Evolutionary conservation across 1,284 basidiomycete species (phyloP).

Genomic region (Cerrena zonata): DNA sequence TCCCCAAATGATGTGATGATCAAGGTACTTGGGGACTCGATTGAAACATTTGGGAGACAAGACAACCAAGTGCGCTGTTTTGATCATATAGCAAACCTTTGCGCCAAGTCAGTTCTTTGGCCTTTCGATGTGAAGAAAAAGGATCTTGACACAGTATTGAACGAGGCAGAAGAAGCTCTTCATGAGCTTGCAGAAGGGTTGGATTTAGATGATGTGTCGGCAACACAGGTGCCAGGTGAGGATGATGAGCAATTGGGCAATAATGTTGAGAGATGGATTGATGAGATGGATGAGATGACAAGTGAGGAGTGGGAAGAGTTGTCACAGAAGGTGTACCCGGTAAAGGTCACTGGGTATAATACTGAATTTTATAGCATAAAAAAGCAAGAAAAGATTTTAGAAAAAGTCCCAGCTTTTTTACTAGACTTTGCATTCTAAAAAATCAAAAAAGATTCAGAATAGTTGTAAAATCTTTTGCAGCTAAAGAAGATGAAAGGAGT

Average conservation of each 20-base stretch:
- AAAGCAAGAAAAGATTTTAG: no score
- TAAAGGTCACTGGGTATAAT: no score
- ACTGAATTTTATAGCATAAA: no score
- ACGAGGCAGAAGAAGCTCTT: constrained; percentile 4
- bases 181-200: constrained; percentile 4
- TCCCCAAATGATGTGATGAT: constrained; percentile 30
- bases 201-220: no score
- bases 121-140: constrained; percentile 14
- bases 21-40: constrained; percentile 16
- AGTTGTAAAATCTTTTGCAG: no score
- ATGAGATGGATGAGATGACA: constrained; percentile 9
- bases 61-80: constrained; percentile 28
- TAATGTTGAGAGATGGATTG: constrained; percentile 12
- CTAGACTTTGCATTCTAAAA: no score
- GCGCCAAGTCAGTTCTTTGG: constrained; percentile 18
- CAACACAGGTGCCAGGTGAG: background rate
- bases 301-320: constrained; percentile 7
- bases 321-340: constrained; percentile 10
- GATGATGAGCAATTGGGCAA: constrained; percentile 8
- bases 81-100: constrained; percentile 29
- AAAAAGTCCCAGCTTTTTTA: no score
- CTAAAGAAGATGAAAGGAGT: no score
- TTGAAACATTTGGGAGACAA: constrained; percentile 17
- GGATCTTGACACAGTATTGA: background rate
- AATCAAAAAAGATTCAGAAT: no score